Evolutionary conservation across 2,329 filamentous ascomycete genomes (phyloP).

Genomic region (Colletotrichum tropicicola): DNA sequence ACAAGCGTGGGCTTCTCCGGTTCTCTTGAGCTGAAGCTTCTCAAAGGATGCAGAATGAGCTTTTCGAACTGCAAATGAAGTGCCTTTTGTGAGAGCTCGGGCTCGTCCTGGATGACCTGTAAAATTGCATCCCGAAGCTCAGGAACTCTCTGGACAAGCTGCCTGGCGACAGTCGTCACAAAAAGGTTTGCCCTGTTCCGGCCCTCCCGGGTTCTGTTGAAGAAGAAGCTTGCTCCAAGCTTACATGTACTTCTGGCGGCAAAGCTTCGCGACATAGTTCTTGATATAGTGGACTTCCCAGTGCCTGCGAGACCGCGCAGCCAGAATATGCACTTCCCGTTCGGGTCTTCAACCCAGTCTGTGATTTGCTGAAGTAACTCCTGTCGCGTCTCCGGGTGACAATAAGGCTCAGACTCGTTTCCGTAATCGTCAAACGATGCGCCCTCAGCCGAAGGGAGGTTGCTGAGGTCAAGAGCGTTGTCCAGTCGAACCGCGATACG

Average conservation of each 20-base stretch:
- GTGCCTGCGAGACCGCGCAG: slow-evolving; percentile 45
- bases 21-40: background rate
- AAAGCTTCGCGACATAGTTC: slow-evolving; percentile 37
- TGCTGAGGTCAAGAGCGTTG: background rate
- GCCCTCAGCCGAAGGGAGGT: slow-evolving; percentile 10
- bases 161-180: background rate
- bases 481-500: background rate
- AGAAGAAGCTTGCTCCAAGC: slow-evolving; percentile 35
- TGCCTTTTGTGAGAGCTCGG: background rate
- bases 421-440: slow-evolving; percentile 39
- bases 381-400: slow-evolving; percentile 36
- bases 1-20: background rate
- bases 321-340: slow-evolving; percentile 39
- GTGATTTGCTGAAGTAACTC: slow-evolving; percentile 37
- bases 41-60: background rate
- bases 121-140: background rate
- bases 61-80: background rate
- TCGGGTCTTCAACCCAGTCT: slow-evolving; percentile 34
- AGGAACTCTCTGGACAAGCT: background rate
- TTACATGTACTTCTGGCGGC: slow-evolving; percentile 5
- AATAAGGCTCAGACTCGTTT: slow-evolving; percentile 38
- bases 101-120: background rate
- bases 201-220: slow-evolving; percentile 14
- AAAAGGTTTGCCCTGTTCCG: background rate
- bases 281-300: slow-evolving; percentile 45